Evolutionary conservation across 495 filamentous ascomycete species (phyloP), one percentile per base, ranked within the genome.

Genomic region (Podospora australis): DNA sequence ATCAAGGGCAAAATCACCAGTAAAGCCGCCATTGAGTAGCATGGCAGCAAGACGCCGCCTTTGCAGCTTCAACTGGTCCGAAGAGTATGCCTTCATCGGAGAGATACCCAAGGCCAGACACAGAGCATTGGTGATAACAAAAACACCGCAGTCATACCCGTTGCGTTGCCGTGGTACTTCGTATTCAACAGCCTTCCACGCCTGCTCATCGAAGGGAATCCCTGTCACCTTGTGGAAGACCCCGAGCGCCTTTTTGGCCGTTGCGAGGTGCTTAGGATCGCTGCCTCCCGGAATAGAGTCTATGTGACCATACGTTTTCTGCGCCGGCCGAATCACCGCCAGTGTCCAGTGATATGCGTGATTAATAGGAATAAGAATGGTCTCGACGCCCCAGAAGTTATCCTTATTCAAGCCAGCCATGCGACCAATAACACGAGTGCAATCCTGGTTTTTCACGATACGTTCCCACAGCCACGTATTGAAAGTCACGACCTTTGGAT

Each of bases 141-240:
- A 94, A 2, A 89, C 83, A 5, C 89, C 89, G 50, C 89, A 95
- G 58, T 95, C 89, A 49, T 68, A 80, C 1, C 75, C 75, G 55
- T 94, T 94, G 39, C 68, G 68, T 53, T 95, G 89, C 6, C 55
- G 59, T 0, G 82, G 79, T 4, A 64, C 63, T 0, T 57, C 64
- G 6, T 70, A 66, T 2, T 71, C 59, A 2, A 78, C 63, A 0
- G 72, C 62, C 2, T 53, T 63, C 88, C 89, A 94, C 25, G 92
- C 83, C 0, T 63, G 63, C 16, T 74, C 74, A 6, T 71, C 64
- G 50, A 75, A 91, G 11, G 65, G 57, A 0, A 68, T 51, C 3
- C 76, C 78, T 9, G 94, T 68, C 49, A 83, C 78, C 23, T 63
- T 65, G 19, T 61, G 57, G 6, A 92, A 70, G 78, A 80, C 89